Evolutionary conservation across 2,329 filamentous ascomycete genomes (phyloP), one percentile per base, ranked within the genome.

Genomic region (Sclerotinia trifoliorum): DNA sequence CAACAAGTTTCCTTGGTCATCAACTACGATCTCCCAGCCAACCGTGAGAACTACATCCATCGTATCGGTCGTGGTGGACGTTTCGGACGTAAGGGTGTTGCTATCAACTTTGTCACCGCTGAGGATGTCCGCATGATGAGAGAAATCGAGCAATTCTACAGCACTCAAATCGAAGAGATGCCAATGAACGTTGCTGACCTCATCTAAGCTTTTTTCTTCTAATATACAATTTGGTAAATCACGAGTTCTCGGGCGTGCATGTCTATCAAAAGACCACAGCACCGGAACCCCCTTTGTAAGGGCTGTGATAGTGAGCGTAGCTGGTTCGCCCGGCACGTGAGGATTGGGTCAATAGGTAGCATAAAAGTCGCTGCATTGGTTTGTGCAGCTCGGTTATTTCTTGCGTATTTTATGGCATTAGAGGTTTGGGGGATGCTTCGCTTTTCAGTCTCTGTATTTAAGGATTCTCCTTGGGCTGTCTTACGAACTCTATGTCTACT

Each of bases 121-220:
- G 95, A 99, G 75, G 95, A 99, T 83, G 95, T 99, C 79, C 93
- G 94, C 82, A 98, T 99, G 92, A 96, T 99, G 92, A 90, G 95
- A 81, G 95, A 99, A 84, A 99, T 99, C 78, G 95, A 99, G 83
- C 93, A 97, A 85, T 99, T 98, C 88, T 99, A 99, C 90, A 97
- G 93, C 88, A 99, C 95, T 82, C 95, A 99, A 86, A 98, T 99
- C 76, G 95, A 99, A 85, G 95, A 99, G 88, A 99, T 99, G 95
- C 95, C 95, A 79, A 98, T 99, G 95, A 91, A 91, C 82, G 88
- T 91, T 77, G 88, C 88, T 76, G 88, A 91, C 77, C 87, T 91
- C 76, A 91, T 91, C 81, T 90, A 89, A 88, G 71, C 71, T 68
- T 68, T 51, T 65, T 68, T 68, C 70, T 54, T 60, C 57, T 60